phyloP scores from a whole-genome alignment of 768 basidiomycete genomes.

The Russula earlei region DNA sequence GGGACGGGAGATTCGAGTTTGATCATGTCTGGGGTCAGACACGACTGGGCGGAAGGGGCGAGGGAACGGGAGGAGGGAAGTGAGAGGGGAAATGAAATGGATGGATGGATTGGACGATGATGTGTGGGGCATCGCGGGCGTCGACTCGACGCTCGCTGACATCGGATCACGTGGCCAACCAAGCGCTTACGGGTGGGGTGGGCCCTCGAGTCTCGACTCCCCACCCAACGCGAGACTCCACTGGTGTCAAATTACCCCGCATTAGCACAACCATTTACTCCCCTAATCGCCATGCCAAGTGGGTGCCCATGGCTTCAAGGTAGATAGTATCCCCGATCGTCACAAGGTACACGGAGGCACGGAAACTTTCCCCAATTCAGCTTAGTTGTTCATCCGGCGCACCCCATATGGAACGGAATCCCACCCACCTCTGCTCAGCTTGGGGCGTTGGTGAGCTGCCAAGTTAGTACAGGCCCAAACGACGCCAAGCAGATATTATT shows the following conservation, averaged over 20 bases:
- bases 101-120: not conserved
- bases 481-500: not conserved
- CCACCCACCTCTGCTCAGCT: not conserved
- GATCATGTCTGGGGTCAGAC: slow-evolving; percentile 27
- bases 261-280: not conserved
- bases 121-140: not conserved
- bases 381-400: not conserved
- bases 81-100: not conserved
- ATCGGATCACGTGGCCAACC: not conserved
- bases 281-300: not conserved
- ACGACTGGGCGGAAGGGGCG: not conserved
- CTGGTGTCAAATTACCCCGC: slow-evolving; percentile 9
- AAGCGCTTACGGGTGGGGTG: not conserved
- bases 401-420: not conserved
- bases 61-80: no score
- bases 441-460: not conserved
- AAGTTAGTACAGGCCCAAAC: not conserved
- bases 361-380: slow-evolving; percentile 1
- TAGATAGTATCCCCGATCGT: not conserved
- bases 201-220: no score
- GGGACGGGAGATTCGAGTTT: slow-evolving; percentile 27
- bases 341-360: not conserved
- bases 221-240: no score
- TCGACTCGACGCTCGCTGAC: no score
- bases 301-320: not conserved